phyloP scores from a whole-genome alignment of 2,329 filamentous ascomycete species.

The Claviceps africana region DNA sequence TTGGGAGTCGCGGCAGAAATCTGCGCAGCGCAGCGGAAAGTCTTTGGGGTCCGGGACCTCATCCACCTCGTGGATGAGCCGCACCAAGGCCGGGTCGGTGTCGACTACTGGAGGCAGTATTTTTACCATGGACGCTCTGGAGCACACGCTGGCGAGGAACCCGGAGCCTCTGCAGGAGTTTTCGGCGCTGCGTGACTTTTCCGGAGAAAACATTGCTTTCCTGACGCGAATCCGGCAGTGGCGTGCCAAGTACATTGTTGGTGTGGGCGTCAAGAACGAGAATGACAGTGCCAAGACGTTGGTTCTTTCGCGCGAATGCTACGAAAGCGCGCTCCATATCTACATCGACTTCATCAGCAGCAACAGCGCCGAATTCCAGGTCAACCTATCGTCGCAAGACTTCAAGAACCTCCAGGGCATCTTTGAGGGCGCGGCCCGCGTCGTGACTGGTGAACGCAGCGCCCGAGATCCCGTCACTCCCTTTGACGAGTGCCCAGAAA shows the following conservation, averaged over 20 bases:
- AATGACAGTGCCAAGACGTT: constrained; percentile 5
- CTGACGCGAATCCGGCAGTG: constrained; percentile 38
- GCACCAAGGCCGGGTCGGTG: constrained; percentile 21
- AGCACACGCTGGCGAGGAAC: constrained; percentile 42
- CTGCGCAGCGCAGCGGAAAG: constrained; percentile 15
- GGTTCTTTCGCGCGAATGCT: constrained; percentile 33
- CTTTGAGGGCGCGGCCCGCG: constrained; percentile 40
- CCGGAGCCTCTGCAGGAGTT: constrained; percentile 45
- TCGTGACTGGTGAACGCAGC: constrained; percentile 25
- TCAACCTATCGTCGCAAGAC: constrained; percentile 48
- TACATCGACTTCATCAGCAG: constrained; percentile 48
- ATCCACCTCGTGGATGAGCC: constrained; percentile 21
- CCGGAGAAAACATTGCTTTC: constrained; percentile 55
- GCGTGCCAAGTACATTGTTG: constrained; percentile 16
- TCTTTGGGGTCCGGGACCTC: constrained; percentile 22
- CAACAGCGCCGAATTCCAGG: constrained; percentile 48
- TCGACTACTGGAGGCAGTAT: constrained; percentile 28
- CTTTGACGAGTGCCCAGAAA: constrained; percentile 22
- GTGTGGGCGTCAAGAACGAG: constrained; percentile 7
- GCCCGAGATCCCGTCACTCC: constrained; percentile 29
- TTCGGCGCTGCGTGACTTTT: constrained; percentile 49
- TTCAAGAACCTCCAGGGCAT: constrained; percentile 38
- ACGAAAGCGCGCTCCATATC: constrained; percentile 44
- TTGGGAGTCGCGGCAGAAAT: constrained; percentile 30
- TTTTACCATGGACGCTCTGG: constrained; percentile 45